Evolutionary conservation across 2,329 filamentous ascomycete genomes (phyloP).

Genomic region (Colletotrichum brevisporum): DNA sequence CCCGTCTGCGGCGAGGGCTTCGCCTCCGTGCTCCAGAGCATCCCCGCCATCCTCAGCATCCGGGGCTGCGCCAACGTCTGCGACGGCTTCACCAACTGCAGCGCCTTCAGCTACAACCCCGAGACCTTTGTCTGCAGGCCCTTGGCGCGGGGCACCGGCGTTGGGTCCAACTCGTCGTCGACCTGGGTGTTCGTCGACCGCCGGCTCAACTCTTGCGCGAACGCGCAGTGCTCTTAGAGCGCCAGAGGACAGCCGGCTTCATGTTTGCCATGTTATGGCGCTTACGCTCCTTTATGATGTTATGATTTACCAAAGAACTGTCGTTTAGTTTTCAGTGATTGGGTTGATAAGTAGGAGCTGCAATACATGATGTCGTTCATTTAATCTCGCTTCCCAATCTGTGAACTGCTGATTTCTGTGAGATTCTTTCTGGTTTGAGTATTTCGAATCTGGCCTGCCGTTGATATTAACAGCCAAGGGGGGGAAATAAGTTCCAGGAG

Average conservation of each 20-base stretch:
- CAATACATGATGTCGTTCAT: constrained; percentile 16
- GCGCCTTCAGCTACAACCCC: constrained; percentile 10
- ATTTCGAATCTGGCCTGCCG: too few relatives aligned
- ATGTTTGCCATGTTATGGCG: background rate
- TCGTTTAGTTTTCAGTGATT: background rate
- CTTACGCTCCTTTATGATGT: background rate
- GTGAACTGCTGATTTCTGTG: background rate
- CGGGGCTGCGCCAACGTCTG: constrained; percentile 7
- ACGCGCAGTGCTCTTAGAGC: background rate
- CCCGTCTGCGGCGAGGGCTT: constrained; percentile 1
- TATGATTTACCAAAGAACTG: constrained; percentile 2
- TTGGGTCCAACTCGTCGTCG: background rate
- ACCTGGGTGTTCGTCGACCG: constrained; percentile 10
- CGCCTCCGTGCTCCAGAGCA: background rate
- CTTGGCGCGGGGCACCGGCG: background rate
- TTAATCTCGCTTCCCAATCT: background rate
- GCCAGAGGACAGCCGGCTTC: background rate
- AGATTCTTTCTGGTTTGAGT: background rate
- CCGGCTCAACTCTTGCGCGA: background rate
- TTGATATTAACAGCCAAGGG: too few relatives aligned
- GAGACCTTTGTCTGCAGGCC: background rate
- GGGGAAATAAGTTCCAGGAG: too few relatives aligned
- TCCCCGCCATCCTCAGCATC: background rate
- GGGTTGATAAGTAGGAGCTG: constrained; percentile 16
- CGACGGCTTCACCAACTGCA: constrained; percentile 5